Evolutionary conservation across 2,329 filamentous ascomycete genomes (phyloP).

Genomic region (Aspergillus ochraceus): DNA sequence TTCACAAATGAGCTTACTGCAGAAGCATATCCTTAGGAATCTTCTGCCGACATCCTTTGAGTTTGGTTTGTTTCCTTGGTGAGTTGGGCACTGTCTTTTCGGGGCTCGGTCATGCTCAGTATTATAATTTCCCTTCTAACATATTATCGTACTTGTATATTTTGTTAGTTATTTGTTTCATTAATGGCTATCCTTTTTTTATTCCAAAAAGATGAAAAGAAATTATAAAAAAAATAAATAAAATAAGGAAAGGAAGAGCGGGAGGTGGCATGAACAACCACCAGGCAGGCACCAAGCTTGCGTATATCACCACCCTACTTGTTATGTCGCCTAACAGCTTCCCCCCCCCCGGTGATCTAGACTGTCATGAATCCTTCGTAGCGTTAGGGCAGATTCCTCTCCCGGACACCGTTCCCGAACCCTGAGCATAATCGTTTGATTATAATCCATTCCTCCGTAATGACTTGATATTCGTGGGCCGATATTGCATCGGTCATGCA

Average conservation of each 20-base stretch:
- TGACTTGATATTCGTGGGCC: too few species aligned
- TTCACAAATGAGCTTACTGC: constrained; percentile 18
- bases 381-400: background rate
- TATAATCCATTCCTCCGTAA: background rate
- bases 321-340: background rate
- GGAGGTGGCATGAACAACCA: too few species aligned
- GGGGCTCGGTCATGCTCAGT: too few species aligned
- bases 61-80: constrained; percentile 5
- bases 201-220: too few species aligned
- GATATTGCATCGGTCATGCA: background rate
- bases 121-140: too few species aligned
- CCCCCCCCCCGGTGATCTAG: background rate
- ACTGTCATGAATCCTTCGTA: background rate
- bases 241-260: background rate
- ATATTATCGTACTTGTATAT: too few species aligned
- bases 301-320: background rate
- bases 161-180: too few species aligned
- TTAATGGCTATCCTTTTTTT: too few species aligned
- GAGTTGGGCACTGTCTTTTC: background rate
- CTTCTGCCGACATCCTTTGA: constrained; percentile 22
- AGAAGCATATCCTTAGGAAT: constrained; percentile 26
- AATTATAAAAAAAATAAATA: too few species aligned
- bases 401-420: background rate
- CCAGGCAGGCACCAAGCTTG: too few species aligned
- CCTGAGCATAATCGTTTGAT: background rate